Conservation (phyloP, 495 filamentous ascomycete genomes). For the Trichocladium antarcticum region DNA sequence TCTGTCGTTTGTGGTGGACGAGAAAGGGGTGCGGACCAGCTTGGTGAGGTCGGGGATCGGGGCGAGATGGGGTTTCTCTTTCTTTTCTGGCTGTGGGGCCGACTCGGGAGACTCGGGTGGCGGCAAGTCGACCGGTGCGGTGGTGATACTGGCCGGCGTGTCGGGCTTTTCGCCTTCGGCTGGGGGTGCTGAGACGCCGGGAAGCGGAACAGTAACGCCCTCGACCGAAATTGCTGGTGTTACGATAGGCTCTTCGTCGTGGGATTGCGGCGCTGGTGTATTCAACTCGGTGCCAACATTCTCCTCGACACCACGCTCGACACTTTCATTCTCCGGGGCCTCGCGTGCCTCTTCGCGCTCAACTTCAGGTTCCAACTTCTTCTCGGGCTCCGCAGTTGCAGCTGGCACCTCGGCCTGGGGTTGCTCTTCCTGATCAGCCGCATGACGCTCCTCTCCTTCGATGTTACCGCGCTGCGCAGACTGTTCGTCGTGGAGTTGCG, state of each 20-base stretch:
- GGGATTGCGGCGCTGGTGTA: neutral
- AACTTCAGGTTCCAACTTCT: neutral
- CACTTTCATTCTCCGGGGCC: neutral
- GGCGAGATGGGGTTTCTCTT: neutral
- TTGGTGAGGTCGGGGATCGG: constrained; percentile 3
- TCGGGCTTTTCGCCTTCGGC: neutral
- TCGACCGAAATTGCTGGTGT: constrained; percentile 4
- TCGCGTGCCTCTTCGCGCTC: neutral
- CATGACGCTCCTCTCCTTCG: neutral
- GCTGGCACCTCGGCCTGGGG: neutral
- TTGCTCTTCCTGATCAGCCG: neutral
- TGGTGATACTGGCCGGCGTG: neutral
- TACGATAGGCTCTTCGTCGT: neutral
- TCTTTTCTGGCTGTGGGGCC: neutral
- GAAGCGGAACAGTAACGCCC: neutral
- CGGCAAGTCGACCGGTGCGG: neutral
- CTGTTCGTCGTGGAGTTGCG: no score
- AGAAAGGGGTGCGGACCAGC: neutral
- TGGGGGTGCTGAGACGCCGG: neutral
- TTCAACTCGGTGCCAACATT: neutral
- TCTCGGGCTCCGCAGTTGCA: neutral
- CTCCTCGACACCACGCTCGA: neutral
- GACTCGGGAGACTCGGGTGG: neutral
- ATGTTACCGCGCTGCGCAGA: no score
- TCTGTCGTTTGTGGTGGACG: neutral